Evolutionary conservation across 345 rosid genomes (phyloP), one percentile per base, ranked within the genome.

Genomic region (Aquilaria sinensis): DNA sequence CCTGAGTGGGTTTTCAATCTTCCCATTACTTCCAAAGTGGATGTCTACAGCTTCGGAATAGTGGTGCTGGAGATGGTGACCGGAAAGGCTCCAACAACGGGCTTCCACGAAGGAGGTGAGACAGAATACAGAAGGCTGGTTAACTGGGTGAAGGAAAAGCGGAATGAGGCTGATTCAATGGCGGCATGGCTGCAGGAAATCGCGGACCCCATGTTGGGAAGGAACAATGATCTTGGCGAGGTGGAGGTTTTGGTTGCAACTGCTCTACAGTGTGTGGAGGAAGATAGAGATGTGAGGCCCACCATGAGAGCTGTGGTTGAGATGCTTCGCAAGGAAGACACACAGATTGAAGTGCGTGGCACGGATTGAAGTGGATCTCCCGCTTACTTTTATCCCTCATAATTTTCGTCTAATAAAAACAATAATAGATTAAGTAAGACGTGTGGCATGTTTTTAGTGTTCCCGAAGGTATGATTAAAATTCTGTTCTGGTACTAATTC

Each of bases 21-120:
- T 2, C 66, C 73, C 10, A 64, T 77, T 50, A 74, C 84, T 7
- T 66, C 75, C n/a, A 80, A 80, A 58, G 81, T 70, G 0, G 84
- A 77, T 41, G 67, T 80, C 15, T 76, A 80, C 2, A 76, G 79
- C 62, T 80, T 65, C 43, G 84, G 73, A 9, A 64, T 76, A 5
- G 84, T 76, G 10, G 14, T 80, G 10, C 37, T 80, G 58, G 77
- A 76, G 64, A 61, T 76, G 67, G 57, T 75, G 32, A 70, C 75
- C 0, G 72, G 74, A 15, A 34, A 14, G 14, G 56, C 31, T 4
- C 77, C 61, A 0, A 7, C 58, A 0, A 58, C 16, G 45, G 64
- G 33, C 13, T 9, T 32, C 2, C 30, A 6, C 1, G 51, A 9
- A n/a, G 55, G 49, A 48, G 11, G 49, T 37, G 23, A 23, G 30